phyloP scores from a whole-genome alignment of 495 filamentous ascomycete genomes.

The Lasiosphaeris hirsuta region DNA sequence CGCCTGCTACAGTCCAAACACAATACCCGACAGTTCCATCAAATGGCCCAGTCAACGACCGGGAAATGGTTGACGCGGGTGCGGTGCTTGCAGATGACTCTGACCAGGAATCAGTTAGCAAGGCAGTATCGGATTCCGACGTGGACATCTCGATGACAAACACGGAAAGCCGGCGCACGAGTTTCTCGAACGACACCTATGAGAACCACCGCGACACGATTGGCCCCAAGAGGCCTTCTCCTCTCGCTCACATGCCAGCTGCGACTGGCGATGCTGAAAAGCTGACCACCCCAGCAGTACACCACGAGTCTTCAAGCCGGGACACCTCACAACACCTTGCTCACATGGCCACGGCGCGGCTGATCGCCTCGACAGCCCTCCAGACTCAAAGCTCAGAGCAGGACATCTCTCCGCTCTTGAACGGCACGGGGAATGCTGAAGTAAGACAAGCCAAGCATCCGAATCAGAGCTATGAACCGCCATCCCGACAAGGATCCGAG shows the following conservation, averaged over 20 bases:
- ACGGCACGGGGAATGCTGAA: neutral
- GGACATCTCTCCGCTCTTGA: neutral
- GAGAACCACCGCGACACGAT: too few species aligned
- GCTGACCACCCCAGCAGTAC: too few species aligned
- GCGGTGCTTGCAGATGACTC: conserved; percentile 1
- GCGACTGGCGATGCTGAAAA: too few species aligned
- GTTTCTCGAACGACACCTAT: conserved; percentile 13
- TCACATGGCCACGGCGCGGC: conserved; percentile 1
- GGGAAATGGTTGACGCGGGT: conserved; percentile 12
- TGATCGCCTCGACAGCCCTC: conserved; percentile 22
- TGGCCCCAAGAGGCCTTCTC: too few species aligned
- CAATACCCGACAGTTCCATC: too few species aligned
- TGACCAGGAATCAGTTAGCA: conserved; percentile 9
- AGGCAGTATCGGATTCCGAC: conserved; percentile 4
- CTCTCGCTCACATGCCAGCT: too few species aligned
- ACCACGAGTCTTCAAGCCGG: too few species aligned
- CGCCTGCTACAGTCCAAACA: neutral
- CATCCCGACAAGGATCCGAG: conserved; percentile 6
- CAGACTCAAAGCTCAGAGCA: conserved; percentile 6
- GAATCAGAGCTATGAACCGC: conserved; percentile 7
- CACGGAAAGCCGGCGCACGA: conserved; percentile 21
- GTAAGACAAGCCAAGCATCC: neutral
- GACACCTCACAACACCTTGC: neutral
- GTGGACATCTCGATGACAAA: conserved; percentile 24
- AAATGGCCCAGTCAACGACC: conserved; percentile 1